Evolutionary conservation across 345 rosid species (phyloP).

Genomic region (Eucalyptus pauciflora): DNA sequence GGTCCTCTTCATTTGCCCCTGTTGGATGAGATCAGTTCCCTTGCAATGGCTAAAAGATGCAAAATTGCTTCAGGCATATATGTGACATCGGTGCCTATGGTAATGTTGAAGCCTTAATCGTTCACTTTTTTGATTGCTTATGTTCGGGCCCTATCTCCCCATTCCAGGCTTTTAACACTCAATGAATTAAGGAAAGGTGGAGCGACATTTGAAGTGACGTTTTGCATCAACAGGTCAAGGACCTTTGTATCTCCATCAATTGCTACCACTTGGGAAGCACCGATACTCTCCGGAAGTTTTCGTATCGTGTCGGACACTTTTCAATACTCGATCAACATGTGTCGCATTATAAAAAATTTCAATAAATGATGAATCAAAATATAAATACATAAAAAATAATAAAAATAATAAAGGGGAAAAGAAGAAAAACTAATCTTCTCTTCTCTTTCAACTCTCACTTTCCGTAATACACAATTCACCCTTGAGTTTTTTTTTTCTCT

Average conservation of each 20-base stretch:
- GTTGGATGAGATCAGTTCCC: background rate
- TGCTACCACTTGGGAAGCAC: background rate
- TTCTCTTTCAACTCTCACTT: too few species aligned
- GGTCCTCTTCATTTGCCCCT: background rate
- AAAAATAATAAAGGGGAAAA: too few species aligned
- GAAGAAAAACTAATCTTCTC: too few species aligned
- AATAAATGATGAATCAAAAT: rapidly evolving
- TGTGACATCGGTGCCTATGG: constrained; percentile 72
- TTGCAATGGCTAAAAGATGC: constrained; percentile 29
- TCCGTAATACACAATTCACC: too few species aligned
- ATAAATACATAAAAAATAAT: too few species aligned
- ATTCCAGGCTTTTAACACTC: constrained; percentile 31
- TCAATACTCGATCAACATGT: rapidly evolving
- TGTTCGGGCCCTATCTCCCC: constrained; percentile 70
- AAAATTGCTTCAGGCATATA: constrained; percentile 52
- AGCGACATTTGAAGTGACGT: constrained; percentile 41
- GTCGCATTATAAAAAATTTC: too few species aligned
- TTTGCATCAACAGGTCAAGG: constrained; percentile 43
- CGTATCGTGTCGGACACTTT: rapidly evolving
- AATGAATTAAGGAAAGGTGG: constrained; percentile 19
- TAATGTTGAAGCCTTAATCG: constrained; percentile 49
- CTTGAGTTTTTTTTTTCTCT: too few species aligned
- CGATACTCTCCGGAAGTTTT: rapidly evolving
- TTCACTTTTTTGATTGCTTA: constrained; percentile 27
- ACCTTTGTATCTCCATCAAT: constrained; percentile 61